Base-by-base conservation (phyloP, 352 stramenopile genomes). In the Phytophthora pseudosyringae region DNA sequence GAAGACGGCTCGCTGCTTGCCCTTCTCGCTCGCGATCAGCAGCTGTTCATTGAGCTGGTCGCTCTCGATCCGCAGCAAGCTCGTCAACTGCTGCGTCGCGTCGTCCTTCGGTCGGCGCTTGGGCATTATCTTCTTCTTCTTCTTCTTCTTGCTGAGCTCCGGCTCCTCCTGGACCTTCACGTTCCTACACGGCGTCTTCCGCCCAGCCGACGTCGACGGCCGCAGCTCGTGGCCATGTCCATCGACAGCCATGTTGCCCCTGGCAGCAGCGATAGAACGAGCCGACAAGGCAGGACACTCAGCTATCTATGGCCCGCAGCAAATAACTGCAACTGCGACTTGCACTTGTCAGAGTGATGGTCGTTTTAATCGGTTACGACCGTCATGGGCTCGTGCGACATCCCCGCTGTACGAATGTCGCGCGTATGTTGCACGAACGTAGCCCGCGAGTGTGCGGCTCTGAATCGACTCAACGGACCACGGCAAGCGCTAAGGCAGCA, bases 1-100 rank as follows among this genome's bases (percentile, higher is more conserved):
- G 62, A 91, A 93, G 9, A 83, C 71, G 0, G 76, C 81, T 18
- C 85, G 80, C 38, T 80, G 76, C 29, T 83, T 89, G 18, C 84
- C 84, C 56, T 90, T 91, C 51, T 91, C 84, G 35, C 81, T 85
- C 4, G 82, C 84, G 31, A 91, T 80, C 18, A 91, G 68, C 5
- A 91, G 61, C 18, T 91, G 80, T 16, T 90, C 78, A 60, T 67
- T 73, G 15, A 91, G 46, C 33, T 65, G 57, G 66, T 88, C 18
- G 57, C 67, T 65, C 12, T 76, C 80, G 3, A 48, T 73, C 6
- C 60, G n/a, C 58, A 89, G 53, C 8, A 89, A 50, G 40, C 58
- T 74, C 38, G 80, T 79, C 9, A 86, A 36, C 13, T 75, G 80
- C 26, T 61, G 58, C 9, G 64, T 71, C 5, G 56, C 71, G 28